A percentile compares a stretch with the other conserved stretches of the same genome.
These are phyloP conservation scores for Lycium barbarum DNA, from an alignment of 257 asterid genomes.

Conservation along the genomic window DNA sequence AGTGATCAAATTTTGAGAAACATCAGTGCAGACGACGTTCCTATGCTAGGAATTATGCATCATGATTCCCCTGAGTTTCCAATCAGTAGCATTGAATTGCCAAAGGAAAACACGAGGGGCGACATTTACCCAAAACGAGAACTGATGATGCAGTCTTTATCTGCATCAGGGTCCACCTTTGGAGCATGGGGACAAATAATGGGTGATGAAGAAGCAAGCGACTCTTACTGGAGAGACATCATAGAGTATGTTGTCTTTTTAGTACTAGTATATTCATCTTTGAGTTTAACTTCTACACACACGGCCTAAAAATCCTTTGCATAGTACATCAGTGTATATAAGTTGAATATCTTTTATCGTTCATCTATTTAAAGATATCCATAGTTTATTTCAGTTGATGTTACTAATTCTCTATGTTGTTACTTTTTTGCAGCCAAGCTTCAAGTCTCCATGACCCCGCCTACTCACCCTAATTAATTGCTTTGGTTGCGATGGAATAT, in stretches of 20 bases:
- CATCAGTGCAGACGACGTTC: background rate
- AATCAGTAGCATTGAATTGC: slow-evolving; percentile 20
- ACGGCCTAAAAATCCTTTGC: no score
- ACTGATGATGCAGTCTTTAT: slow-evolving; percentile 29
- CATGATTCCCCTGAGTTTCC: slow-evolving; percentile 27
- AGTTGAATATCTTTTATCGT: background rate
- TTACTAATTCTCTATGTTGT: background rate
- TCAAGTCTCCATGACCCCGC: background rate
- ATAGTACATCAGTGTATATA: background rate
- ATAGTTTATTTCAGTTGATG: background rate
- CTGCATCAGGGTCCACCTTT: slow-evolving; percentile 33
- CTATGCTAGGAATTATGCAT: no score
- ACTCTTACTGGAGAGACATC: slow-evolving; percentile 48
- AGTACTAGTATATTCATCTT: background rate
- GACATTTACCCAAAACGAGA: background rate
- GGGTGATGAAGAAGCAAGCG: slow-evolving; percentile 43
- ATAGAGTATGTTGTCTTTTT: slow-evolving; percentile 34
- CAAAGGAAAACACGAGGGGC: background rate
- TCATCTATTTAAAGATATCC: background rate
- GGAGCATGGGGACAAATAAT: slow-evolving; percentile 42
- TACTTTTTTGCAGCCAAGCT: background rate
- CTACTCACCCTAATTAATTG: background rate
- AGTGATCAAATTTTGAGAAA: background rate
- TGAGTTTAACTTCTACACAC: background rate
- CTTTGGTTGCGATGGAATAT: background rate